phyloP scores from a whole-genome alignment of 805 yeast genomes.

The Wickerhamiella sorbophila region DNA sequence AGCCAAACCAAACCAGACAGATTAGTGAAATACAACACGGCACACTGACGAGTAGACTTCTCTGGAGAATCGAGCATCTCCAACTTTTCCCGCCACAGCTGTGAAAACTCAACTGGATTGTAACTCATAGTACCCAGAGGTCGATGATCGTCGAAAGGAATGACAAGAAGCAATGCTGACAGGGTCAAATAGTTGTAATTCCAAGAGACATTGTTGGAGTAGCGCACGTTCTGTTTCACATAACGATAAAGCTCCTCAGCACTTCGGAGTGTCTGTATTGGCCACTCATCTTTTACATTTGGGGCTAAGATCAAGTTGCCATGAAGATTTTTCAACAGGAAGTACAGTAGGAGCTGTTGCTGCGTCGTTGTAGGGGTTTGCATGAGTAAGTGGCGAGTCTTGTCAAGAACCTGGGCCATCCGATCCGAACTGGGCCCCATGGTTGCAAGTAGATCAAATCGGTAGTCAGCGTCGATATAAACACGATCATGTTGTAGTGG shows the following conservation, averaged over 20 bases:
- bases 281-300: not conserved
- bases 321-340: not conserved
- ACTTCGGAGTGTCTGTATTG: not conserved
- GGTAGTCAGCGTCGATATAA: slow-evolving; percentile 1
- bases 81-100: not conserved
- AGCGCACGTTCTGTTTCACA: not conserved
- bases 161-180: not conserved
- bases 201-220: not conserved
- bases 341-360: not conserved
- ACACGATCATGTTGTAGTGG: not conserved
- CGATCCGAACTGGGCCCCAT: not conserved
- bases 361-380: not conserved
- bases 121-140: not conserved
- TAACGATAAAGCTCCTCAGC: not conserved
- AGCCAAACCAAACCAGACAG: not conserved
- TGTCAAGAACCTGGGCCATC: not conserved
- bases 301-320: not conserved
- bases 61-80: not conserved
- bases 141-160: not conserved
- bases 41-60: not conserved
- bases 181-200: not conserved
- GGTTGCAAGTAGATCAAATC: not conserved
- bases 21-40: not conserved
- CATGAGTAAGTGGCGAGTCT: not conserved
- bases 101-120: not conserved